phyloP scores from a whole-genome alignment of 2,329 filamentous ascomycete species.

The Phyllosticta ampelicida region DNA sequence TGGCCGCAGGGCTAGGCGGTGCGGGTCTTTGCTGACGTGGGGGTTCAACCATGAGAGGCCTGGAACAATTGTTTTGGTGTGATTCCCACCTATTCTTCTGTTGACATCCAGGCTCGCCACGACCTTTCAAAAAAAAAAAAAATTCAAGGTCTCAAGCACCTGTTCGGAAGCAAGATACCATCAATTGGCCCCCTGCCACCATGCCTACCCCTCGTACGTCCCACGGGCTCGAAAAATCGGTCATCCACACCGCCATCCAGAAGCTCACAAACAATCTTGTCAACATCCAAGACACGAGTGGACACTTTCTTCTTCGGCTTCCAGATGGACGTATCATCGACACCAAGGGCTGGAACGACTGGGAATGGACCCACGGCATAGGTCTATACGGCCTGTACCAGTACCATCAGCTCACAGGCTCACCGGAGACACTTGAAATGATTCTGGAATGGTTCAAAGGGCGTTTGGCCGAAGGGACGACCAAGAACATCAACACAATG shows the following conservation, averaged over 20 bases:
- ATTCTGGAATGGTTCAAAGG: conserved; percentile 65
- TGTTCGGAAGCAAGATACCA: not conserved
- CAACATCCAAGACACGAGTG: conserved; percentile 66
- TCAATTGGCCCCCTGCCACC: conserved; percentile 13
- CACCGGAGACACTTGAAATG: conserved; percentile 48
- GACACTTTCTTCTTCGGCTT: conserved; percentile 61
- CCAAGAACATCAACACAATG: conserved; percentile 83
- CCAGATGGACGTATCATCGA: conserved; percentile 67
- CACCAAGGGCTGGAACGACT: conserved; percentile 74
- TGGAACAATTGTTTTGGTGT: not conserved
- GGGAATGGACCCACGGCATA: conserved; percentile 76
- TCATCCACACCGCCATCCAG: conserved; percentile 47
- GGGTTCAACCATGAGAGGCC: not conserved
- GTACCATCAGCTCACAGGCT: conserved; percentile 63
- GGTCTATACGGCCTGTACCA: conserved; percentile 75
- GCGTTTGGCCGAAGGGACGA: conserved; percentile 60
- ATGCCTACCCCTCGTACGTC: conserved; percentile 36
- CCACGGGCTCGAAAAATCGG: conserved; percentile 30
- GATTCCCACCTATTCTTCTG: not conserved
- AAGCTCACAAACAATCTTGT: conserved; percentile 63
- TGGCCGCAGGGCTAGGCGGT: not conserved
- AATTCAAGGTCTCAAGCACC: not conserved
- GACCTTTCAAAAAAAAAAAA: not conserved
- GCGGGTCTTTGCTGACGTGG: not conserved
- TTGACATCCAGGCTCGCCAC: not conserved